These are phyloP conservation scores for Ustilago esculenta DNA, from an alignment of 1,284 basidiomycete species.

Conservation along the genomic window DNA sequence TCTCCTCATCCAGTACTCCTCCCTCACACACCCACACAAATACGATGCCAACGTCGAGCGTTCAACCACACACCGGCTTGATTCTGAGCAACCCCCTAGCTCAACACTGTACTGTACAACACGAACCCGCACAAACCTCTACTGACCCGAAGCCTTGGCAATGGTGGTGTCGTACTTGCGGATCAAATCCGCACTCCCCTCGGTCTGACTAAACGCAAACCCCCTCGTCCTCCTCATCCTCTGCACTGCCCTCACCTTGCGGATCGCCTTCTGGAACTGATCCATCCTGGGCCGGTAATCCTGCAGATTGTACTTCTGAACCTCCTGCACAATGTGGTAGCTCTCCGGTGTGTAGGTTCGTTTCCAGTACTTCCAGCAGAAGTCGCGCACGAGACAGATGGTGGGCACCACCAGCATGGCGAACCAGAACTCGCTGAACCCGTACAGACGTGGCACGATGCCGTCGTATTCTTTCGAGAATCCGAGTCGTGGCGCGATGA, in stretches of 20 bases:
- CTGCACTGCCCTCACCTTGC: slow-evolving; percentile 65
- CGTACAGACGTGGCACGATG: slow-evolving; percentile 88
- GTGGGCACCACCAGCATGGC: slow-evolving; percentile 86
- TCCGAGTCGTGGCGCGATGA: slow-evolving; percentile 81
- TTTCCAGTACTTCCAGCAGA: slow-evolving; percentile 63
- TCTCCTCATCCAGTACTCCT: too few species aligned
- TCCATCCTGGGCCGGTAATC: slow-evolving; percentile 97
- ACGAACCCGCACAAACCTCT: too few species aligned
- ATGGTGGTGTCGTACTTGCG: slow-evolving; percentile 66
- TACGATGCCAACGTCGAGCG: too few species aligned
- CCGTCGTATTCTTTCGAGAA: slow-evolving; percentile 81
- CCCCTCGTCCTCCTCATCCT: slow-evolving; percentile 63
- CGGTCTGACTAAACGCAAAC: slow-evolving; percentile 65
- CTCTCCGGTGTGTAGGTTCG: slow-evolving; percentile 88
- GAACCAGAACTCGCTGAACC: slow-evolving; percentile 87
- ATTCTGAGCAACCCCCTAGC: too few species aligned
- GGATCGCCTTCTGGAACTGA: slow-evolving; percentile 73
- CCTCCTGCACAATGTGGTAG: slow-evolving; percentile 97
- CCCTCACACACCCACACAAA: too few species aligned
- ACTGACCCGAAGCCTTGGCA: slow-evolving; percentile 45
- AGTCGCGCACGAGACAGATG: slow-evolving; percentile 85
- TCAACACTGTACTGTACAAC: too few species aligned
- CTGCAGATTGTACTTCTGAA: slow-evolving; percentile 90
- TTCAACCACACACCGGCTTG: too few species aligned
- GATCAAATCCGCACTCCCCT: slow-evolving; percentile 63